These are phyloP conservation scores for Globisporangium cylindrosporum DNA, from an alignment of 352 stramenopile genomes.

Conservation along the genomic window DNA sequence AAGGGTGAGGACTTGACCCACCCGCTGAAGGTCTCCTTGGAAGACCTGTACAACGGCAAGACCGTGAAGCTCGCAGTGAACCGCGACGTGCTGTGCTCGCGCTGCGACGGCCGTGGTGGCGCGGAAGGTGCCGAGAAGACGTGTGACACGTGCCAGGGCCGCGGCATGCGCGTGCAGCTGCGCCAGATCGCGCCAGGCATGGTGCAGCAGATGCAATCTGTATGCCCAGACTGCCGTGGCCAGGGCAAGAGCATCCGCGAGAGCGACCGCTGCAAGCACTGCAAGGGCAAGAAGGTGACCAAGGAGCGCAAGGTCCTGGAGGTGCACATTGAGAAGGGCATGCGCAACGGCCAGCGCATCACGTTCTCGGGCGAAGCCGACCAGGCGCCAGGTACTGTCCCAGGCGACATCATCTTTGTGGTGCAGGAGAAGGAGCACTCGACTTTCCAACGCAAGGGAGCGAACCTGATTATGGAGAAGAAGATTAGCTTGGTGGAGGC, in stretches of 20 bases:
- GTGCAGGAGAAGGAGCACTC: constrained; percentile 97
- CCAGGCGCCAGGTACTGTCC: constrained; percentile 90
- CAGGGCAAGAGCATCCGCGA: constrained; percentile 95
- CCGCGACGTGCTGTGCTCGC: constrained; percentile 89
- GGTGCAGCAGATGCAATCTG: constrained; percentile 97
- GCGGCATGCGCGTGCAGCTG: constrained; percentile 93
- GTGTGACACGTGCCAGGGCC: constrained; percentile 94
- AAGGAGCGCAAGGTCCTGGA: constrained; percentile 98
- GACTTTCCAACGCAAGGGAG: constrained; percentile 95
- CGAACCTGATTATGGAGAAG: constrained; percentile 96
- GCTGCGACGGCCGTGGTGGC: constrained; percentile 88
- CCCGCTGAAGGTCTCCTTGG: constrained; percentile 95
- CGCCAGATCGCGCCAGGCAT: constrained; percentile 97
- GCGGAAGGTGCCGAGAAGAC: constrained; percentile 92
- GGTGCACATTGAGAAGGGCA: constrained; percentile 98
- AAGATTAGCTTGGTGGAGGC: constrained; percentile 95
- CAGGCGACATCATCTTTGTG: constrained; percentile 97
- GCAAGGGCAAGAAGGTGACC: constrained; percentile 93
- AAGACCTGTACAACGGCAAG: constrained; percentile 99
- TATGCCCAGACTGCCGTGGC: constrained; percentile 92
- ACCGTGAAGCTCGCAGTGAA: constrained; percentile 97
- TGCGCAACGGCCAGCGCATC: constrained; percentile 97
- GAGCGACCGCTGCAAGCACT: constrained; percentile 90
- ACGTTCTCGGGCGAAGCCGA: constrained; percentile 96
- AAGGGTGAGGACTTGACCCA: constrained; percentile 96